phyloP scores from a whole-genome alignment of 306 rosid species.

The Dryas drummondii region DNA sequence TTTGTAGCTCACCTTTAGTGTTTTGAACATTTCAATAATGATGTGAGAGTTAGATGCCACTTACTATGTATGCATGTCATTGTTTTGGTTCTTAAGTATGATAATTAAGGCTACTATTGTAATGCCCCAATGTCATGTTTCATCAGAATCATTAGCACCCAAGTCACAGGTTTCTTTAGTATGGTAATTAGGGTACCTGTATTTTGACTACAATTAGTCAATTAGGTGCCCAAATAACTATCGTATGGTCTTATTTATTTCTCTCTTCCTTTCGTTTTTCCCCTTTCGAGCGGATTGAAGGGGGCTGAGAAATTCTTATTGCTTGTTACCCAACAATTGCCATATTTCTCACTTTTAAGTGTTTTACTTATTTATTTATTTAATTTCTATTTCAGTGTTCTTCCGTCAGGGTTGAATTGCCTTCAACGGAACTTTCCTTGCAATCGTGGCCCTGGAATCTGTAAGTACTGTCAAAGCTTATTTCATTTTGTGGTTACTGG shows the following conservation, averaged over 20 bases:
- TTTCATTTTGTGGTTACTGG: constrained; percentile 11
- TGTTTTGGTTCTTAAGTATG: too few relatives aligned
- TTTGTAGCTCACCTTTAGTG: background rate
- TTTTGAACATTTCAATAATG: background rate
- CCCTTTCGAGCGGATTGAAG: background rate
- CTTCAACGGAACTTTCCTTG: constrained; percentile 73
- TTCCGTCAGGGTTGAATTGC: constrained; percentile 67
- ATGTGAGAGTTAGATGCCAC: background rate
- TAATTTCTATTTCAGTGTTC: constrained; percentile 44
- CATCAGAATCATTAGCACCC: too few relatives aligned
- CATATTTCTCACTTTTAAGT: constrained; percentile 6
- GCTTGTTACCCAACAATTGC: background rate
- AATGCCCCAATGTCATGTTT: too few relatives aligned
- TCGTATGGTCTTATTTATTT: background rate
- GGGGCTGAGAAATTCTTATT: background rate
- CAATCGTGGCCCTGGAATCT: constrained; percentile 45
- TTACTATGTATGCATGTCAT: background rate
- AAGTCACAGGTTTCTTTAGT: too few relatives aligned
- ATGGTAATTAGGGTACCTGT: background rate
- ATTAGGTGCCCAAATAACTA: background rate
- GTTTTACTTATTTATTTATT: background rate
- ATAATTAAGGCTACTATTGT: too few relatives aligned
- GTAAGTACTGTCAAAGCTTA: constrained; percentile 47
- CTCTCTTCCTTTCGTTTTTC: background rate
- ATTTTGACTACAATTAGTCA: background rate